Conservation (phyloP, 768 basidiomycete species). For the Cyclocybe cylindracea region DNA sequence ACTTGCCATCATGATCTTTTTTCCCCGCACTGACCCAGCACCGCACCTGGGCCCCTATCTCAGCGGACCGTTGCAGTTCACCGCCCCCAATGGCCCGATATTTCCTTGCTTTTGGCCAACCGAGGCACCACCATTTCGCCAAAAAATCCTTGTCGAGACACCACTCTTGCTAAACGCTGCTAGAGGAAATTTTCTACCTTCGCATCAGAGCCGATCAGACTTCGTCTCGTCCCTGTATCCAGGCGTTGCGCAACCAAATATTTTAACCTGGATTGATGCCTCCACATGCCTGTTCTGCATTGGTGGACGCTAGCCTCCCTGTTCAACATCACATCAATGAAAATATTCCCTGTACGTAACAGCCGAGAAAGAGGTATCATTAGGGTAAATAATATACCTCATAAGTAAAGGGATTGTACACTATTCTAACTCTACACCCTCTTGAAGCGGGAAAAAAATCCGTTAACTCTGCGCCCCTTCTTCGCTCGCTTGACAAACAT, state of each 20-base stretch:
- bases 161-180: too few species aligned
- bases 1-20: neutral
- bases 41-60: neutral
- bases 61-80: too few species aligned
- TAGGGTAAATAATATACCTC: too few species aligned
- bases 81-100: too few species aligned
- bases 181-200: slow-evolving; percentile 2
- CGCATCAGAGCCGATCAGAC: slow-evolving; percentile 19
- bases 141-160: neutral
- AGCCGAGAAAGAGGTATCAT: neutral
- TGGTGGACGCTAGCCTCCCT: neutral
- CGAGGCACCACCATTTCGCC: too few species aligned
- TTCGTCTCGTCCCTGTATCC: slow-evolving; percentile 12
- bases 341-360: neutral
- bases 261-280: slow-evolving; percentile 4
- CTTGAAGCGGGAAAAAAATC: neutral
- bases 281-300: slow-evolving; percentile 3
- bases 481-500: slow-evolving; percentile 5
- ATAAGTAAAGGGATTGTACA: too few species aligned
- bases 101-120: too few species aligned
- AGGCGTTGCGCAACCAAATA: neutral
- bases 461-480: slow-evolving; percentile 2
- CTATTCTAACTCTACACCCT: too few species aligned
- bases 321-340: neutral
- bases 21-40: neutral